These are phyloP conservation scores for Helichrysum umbraculigerum DNA, from an alignment of 129 eudicot species.

Conservation along the genomic window DNA sequence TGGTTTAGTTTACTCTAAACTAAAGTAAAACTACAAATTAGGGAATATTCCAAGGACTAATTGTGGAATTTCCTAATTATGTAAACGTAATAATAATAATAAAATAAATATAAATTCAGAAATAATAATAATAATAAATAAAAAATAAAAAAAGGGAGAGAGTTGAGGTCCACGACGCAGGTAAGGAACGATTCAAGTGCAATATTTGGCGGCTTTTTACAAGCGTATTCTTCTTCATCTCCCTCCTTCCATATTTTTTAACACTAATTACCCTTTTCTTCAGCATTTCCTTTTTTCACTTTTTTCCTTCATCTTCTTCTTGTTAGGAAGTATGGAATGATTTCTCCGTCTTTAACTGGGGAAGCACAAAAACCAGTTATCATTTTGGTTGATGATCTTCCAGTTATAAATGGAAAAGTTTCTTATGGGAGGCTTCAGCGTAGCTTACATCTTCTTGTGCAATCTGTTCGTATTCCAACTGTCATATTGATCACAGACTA, in stretches of 20 bases:
- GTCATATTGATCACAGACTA: constrained; percentile 78
- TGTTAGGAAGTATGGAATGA: constrained; percentile 59
- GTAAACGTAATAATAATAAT: too few species aligned
- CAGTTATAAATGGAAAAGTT: constrained; percentile 68
- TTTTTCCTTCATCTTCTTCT: not conserved
- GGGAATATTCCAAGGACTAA: not conserved
- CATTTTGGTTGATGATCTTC: constrained; percentile 91
- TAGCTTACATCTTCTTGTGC: constrained; percentile 80
- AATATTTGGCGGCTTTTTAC: constrained; percentile 54
- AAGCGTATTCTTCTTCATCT: constrained; percentile 23
- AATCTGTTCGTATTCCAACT: constrained; percentile 72
- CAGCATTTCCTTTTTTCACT: not conserved
- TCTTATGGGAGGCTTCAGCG: constrained; percentile 60
- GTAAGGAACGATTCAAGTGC: constrained; percentile 62
- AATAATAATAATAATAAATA: not conserved
- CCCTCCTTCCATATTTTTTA: constrained; percentile 14
- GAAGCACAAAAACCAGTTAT: constrained; percentile 42
- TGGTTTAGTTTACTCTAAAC: constrained; percentile 19
- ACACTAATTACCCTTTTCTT: not conserved
- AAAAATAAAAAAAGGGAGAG: not conserved
- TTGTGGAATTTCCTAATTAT: not conserved
- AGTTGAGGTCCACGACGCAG: constrained; percentile 36
- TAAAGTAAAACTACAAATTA: too few species aligned
- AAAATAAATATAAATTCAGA: not conserved
- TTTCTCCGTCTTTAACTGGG: constrained; percentile 44